Evolutionary conservation across 2,329 filamentous ascomycete genomes (phyloP).

Genomic region (Pleurostoma richardsiae): DNA sequence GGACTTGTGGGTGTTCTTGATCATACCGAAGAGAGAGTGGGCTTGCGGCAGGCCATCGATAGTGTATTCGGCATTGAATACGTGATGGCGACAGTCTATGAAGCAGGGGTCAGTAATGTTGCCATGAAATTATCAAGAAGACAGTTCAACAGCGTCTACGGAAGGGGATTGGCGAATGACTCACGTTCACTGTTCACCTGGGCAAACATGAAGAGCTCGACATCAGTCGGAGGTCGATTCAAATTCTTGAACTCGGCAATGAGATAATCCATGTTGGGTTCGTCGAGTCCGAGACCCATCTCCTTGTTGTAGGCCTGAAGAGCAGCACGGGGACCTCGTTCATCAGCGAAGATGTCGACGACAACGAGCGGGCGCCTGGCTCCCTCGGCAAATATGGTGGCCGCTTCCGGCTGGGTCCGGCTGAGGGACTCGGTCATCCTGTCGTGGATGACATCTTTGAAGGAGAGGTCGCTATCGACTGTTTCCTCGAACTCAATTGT

Average conservation of each 20-base stretch:
- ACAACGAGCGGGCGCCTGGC: constrained; percentile 60
- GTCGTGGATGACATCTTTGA: constrained; percentile 75
- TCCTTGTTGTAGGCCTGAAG: constrained; percentile 79
- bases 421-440: constrained; percentile 90
- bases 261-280: constrained; percentile 87
- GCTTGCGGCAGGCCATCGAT: constrained; percentile 81
- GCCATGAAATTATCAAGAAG: constrained; percentile 38
- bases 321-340: constrained; percentile 61
- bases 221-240: constrained; percentile 70
- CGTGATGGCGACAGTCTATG: constrained; percentile 49
- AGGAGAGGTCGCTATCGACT: constrained; percentile 42
- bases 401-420: constrained; percentile 60
- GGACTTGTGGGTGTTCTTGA: constrained; percentile 86
- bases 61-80: constrained; percentile 95
- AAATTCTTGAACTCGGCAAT: constrained; percentile 74
- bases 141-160: constrained; percentile 54
- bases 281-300: constrained; percentile 80
- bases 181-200: constrained; percentile 95
- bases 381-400: constrained; percentile 72
- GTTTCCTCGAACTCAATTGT: constrained; percentile 57
- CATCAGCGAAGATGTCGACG: constrained; percentile 66
- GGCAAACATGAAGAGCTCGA: constrained; percentile 98
- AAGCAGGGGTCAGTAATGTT: constrained; percentile 57
- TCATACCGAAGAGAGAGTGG: constrained; percentile 89
- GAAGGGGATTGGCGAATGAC: constrained; percentile 2